These are phyloP conservation scores for Nemania diffusa DNA, from an alignment of 2,329 filamentous ascomycete genomes.

Conservation along the genomic window DNA sequence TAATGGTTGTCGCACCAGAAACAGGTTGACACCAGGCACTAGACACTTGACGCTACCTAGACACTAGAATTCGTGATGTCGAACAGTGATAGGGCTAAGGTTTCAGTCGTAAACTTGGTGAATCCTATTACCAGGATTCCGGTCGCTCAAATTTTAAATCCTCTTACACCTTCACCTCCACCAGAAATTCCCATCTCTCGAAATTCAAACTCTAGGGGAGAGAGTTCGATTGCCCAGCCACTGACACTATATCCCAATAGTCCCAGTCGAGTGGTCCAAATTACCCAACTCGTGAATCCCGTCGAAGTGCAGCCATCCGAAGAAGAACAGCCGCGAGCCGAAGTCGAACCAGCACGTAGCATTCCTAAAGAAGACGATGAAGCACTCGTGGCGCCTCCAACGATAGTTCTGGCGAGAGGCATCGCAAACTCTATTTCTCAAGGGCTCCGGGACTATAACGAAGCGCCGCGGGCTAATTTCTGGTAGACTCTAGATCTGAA, in stretches of 20 bases:
- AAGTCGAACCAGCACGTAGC: neutral
- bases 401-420: neutral
- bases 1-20: too few relatives aligned
- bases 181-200: neutral
- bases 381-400: neutral
- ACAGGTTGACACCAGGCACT: too few relatives aligned
- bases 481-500: neutral
- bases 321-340: neutral
- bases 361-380: neutral
- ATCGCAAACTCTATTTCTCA: neutral
- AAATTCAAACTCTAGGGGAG: neutral
- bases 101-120: neutral
- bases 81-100: conserved; percentile 10
- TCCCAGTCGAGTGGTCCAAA: neutral
- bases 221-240: neutral
- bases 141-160: neutral
- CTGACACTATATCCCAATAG: too few relatives aligned
- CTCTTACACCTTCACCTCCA: too few relatives aligned
- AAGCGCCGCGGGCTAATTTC: neutral
- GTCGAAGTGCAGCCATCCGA: neutral
- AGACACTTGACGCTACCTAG: too few relatives aligned
- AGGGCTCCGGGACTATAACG: neutral
- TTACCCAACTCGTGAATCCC: neutral
- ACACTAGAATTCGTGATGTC: neutral
- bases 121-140: neutral